Evolutionary conservation across 164 flowering plant species (phyloP), one percentile per base, ranked within the genome.

Genomic region (Santalum album): DNA sequence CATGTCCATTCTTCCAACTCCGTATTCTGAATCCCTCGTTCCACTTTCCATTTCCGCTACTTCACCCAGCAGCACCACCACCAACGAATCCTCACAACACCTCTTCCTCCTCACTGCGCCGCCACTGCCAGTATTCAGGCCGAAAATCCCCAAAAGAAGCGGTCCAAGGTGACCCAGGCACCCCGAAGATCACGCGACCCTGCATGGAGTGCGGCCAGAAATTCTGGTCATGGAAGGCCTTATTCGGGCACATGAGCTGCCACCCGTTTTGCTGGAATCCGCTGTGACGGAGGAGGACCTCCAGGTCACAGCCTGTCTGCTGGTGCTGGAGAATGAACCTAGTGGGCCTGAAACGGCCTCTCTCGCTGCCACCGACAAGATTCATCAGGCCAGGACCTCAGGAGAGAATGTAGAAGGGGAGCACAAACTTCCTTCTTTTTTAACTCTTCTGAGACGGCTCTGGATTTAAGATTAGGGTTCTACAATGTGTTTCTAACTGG

Each of bases 181-280:
- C 89, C 2, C 80, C 77, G 0, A 73, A 78, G 56, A 74, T 75
- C 56, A 75, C 88, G 0, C 61, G 61, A 18, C 88, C 95, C 0
- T 91, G 98, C 56, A 82, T 55, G 4, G 96, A 91, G 65, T 91
- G 98, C 39, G 96, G 98, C 17, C 83, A 78, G 70, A 69, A 60
- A 64, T 91, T 91, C 62, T 82, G 84, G 84, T 91, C 98, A 1
- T 70, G 79, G 82, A 91, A 91, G 65, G 98, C 98, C 1, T 73
- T 88, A 26, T 88, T 81, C 51, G 98, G 98, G 2, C 98, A 91
- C 71, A 91, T 91, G 98, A 69, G 98, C 20, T 91, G 98, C 72
- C 98, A 91, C 69, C 98, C 12, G 2, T n/a, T 23, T 43, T 55
- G 0, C 71, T 64, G 63, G 6, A 39, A 1, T 1, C 29, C 34